Conservation (phyloP, 805 yeast species). For the Yarrowia keelungensis region DNA sequence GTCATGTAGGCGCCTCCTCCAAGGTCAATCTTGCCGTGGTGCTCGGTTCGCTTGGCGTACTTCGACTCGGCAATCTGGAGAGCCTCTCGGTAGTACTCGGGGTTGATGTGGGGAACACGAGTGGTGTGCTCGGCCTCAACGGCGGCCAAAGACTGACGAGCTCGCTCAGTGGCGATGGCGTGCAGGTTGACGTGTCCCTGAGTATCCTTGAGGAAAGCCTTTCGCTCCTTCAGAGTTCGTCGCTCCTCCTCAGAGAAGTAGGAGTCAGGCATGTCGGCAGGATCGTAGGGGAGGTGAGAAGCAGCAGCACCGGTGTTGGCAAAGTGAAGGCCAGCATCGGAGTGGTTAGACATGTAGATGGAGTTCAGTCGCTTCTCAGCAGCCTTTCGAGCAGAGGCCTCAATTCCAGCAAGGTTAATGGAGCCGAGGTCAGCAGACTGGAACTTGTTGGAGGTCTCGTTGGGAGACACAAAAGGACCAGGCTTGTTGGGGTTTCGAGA, state of each 20-base stretch:
- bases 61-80: slow-evolving; percentile 76
- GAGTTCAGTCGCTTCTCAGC: slow-evolving; percentile 47
- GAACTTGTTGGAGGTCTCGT: slow-evolving; percentile 33
- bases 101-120: slow-evolving; percentile 54
- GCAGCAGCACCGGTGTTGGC: slow-evolving; percentile 43
- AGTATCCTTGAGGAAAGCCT: slow-evolving; percentile 40
- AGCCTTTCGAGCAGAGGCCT: slow-evolving; percentile 48
- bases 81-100: slow-evolving; percentile 73
- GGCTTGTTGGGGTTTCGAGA: slow-evolving; percentile 37
- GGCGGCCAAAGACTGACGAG: slow-evolving; percentile 52
- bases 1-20: slow-evolving; percentile 90
- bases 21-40: slow-evolving; percentile 66
- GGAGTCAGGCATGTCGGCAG: slow-evolving; percentile 26
- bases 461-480: slow-evolving; percentile 37
- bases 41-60: slow-evolving; percentile 62
- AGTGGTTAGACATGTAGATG: slow-evolving; percentile 43
- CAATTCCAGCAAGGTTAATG: slow-evolving; percentile 43
- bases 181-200: slow-evolving; percentile 53
- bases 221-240: slow-evolving; percentile 44
- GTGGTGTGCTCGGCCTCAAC: slow-evolving; percentile 55
- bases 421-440: slow-evolving; percentile 36
- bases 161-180: slow-evolving; percentile 60
- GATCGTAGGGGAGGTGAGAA: slow-evolving; percentile 39
- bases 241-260: slow-evolving; percentile 39
- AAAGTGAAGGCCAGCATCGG: slow-evolving; percentile 40